Percentiles rank a stretch among this genome's conserved stretches.
phyloP scores from a whole-genome alignment of 1,139 yeast genomes.

The Lodderomyces jiufengensis region DNA sequence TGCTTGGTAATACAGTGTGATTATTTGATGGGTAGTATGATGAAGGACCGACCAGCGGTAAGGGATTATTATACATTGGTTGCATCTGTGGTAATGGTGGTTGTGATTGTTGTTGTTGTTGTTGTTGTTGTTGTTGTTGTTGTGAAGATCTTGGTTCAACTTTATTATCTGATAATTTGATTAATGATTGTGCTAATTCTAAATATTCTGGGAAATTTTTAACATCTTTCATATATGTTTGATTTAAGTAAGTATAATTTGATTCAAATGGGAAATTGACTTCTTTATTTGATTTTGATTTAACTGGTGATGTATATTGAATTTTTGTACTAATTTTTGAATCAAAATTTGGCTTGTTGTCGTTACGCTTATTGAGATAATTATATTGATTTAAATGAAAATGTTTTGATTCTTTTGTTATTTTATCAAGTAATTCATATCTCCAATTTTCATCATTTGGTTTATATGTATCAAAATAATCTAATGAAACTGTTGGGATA shows the following conservation, averaged over 20 bases:
- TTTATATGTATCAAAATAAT: conserved; percentile 46
- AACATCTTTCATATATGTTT: conserved; percentile 44
- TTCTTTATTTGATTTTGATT: conserved; percentile 21
- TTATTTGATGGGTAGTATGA: no score
- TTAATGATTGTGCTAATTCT: conserved; percentile 44
- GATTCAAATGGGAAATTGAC: conserved; percentile 55
- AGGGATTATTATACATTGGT: neutral
- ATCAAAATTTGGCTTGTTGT: conserved; percentile 40
- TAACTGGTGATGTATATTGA: conserved; percentile 15
- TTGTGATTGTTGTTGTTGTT: conserved; percentile 14
- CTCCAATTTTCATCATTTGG: conserved; percentile 50
- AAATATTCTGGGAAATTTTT: conserved; percentile 47
- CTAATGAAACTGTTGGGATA: conserved; percentile 45
- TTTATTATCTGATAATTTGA: conserved; percentile 27
- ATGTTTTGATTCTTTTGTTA: conserved; percentile 30
- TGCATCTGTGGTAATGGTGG: conserved; percentile 12
- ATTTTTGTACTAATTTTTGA: conserved; percentile 38
- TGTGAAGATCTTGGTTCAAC: conserved; percentile 1
- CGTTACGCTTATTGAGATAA: conserved; percentile 24
- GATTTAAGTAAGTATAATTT: conserved; percentile 49
- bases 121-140: conserved; percentile 9
- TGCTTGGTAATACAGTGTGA: no score
- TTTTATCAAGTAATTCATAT: conserved; percentile 38
- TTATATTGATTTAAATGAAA: conserved; percentile 29
- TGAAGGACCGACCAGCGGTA: conserved; percentile 4